Evolutionary conservation across 139 green algal genomes (phyloP).

Genomic region (Micromonas commoda): DNA sequence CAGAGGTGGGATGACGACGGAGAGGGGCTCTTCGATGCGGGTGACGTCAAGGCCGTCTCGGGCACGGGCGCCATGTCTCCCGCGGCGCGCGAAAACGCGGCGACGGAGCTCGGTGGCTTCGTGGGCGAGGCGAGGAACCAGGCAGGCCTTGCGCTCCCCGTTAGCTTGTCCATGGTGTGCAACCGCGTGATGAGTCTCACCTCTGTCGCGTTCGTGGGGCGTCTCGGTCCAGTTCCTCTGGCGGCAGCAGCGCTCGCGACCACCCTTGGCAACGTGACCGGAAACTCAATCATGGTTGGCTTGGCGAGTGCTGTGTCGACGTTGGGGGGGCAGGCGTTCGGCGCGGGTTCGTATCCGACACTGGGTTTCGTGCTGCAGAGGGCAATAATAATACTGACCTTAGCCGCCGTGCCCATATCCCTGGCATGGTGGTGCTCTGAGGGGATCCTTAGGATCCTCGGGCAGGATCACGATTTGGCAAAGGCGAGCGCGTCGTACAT

Average conservation of each 20-base stretch:
- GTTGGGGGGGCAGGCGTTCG: conserved; percentile 1
- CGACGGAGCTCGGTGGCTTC: not conserved
- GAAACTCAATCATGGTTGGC: conserved; percentile 18
- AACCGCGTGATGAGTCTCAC: not conserved
- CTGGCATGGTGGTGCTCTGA: not conserved
- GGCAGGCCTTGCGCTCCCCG: not conserved
- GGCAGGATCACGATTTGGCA: conserved; percentile 1
- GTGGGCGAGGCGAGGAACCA: not conserved
- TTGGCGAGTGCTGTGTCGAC: not conserved
- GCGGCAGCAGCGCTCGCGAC: conserved; percentile 6
- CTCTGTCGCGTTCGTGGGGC: conserved; percentile 14
- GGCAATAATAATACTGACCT: conserved; percentile 1
- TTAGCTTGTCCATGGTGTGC: not conserved
- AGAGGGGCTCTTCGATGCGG: too few species aligned
- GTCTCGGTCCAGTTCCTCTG: not conserved
- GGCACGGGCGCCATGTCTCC: too few species aligned
- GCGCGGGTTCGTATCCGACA: not conserved
- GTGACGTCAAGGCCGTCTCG: too few species aligned
- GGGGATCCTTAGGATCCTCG: not conserved
- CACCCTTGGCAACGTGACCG: conserved; percentile 8
- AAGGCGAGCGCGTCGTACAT: not conserved
- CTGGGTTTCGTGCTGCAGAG: conserved; percentile 9
- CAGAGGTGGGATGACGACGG: too few species aligned
- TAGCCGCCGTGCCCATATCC: not conserved
- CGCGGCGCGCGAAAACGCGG: not conserved